Evolutionary conservation across 108 stramenopile species (phyloP), one percentile per base, ranked within the genome.

Genomic region (Nitzschia putrida): DNA sequence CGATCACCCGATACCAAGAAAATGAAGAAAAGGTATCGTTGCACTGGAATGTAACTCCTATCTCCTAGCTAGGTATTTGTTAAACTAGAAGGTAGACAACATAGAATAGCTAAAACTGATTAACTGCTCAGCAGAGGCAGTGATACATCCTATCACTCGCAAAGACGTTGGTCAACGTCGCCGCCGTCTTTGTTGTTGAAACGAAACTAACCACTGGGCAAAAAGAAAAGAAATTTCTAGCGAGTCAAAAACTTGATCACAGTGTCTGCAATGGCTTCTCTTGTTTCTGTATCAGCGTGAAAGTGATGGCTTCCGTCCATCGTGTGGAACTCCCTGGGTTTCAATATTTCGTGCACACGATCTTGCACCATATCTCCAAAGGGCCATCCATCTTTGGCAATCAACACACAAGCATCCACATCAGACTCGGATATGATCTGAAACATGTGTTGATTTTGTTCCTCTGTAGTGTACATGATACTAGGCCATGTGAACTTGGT

Each of bases 241-340:
- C n/a, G n/a, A n/a, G n/a, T n/a, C n/a, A 74, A 38, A 39, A 66
- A 74, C 22, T 56, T 25, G 5, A 60, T 0, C 38, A 74, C 53
- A 18, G 58, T 45, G 42, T 77, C 53, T 5, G 72, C 76, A 16
- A 93, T 89, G 7, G 25, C 64, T 11, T 57, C 64, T 16, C 72
- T 68, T 13, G 77, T 78, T 52, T 93, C 89, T 16, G 88, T 86
- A 80, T 93, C 89, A 0, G 89, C 88, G 81, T 93, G 92, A 58
- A 93, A 90, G 61, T 87, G 86, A 77, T 93, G 92, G 74, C 80
- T 84, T 29, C 92, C 92, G 7, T 78, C 79, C 44, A 93, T 64
- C 18, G 53, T 76, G 50, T 69, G 38, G 7, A 59, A 42, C 2
- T 66, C 38, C 12, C 29, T 37, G 20, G 92, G 89, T 40, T 75